Evolutionary conservation across 2,329 filamentous ascomycete genomes (phyloP).

Genomic region (Ophiocordyceps unilateralis): DNA sequence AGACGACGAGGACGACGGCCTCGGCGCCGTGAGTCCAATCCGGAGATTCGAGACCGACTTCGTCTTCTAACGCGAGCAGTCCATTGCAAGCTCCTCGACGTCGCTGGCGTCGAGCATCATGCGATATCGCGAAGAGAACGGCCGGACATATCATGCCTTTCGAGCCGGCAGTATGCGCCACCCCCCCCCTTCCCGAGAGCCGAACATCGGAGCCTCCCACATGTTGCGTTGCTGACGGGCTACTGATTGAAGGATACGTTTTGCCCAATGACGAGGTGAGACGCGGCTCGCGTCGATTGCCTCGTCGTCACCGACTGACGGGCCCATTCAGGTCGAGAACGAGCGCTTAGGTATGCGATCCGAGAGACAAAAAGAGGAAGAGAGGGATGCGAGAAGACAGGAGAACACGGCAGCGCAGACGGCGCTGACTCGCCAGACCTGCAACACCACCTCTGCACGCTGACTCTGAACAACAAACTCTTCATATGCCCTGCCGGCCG

Average conservation of each 20-base stretch:
- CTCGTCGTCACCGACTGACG: background rate
- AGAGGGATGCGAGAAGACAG: background rate
- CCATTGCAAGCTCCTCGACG: slow-evolving; percentile 4
- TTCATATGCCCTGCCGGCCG: slow-evolving; percentile 9
- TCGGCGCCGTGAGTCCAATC: slow-evolving; percentile 1
- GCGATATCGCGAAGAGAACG: slow-evolving; percentile 19
- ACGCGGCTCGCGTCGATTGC: too few relatives aligned
- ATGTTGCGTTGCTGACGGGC: background rate
- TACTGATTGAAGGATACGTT: slow-evolving; percentile 9
- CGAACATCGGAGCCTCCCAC: too few relatives aligned
- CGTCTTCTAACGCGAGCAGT: background rate
- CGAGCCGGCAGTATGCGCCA: slow-evolving; percentile 10
- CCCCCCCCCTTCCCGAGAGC: too few relatives aligned
- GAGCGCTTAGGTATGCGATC: slow-evolving; percentile 12
- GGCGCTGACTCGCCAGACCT: slow-evolving; percentile 9
- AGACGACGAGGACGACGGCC: slow-evolving; percentile 1
- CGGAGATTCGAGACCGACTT: background rate
- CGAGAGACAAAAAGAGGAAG: background rate
- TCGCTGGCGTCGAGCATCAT: slow-evolving; percentile 19
- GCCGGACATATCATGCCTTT: slow-evolving; percentile 19
- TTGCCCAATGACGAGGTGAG: slow-evolving; percentile 14
- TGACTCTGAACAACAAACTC: slow-evolving; percentile 15
- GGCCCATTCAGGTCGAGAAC: slow-evolving; percentile 9
- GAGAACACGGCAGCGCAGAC: background rate
- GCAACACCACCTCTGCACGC: slow-evolving; percentile 17